Evolutionary conservation across 352 stramenopile genomes (phyloP), one percentile per base, ranked within the genome.

Genomic region (Blastocystis hominis): DNA sequence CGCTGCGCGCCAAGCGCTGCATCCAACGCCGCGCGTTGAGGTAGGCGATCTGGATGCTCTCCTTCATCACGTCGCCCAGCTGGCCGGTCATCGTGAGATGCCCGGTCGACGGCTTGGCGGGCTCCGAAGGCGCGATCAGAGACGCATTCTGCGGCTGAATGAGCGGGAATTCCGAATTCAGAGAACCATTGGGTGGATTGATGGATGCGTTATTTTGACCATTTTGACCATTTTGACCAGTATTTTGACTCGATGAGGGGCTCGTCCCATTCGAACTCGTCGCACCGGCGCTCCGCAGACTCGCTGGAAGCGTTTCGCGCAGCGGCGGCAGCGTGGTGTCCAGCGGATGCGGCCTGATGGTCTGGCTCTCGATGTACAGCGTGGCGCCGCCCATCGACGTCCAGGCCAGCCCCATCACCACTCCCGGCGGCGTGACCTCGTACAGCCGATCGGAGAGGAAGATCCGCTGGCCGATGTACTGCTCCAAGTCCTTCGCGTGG

Each of bases 341-440:
- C 66, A 87, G 36, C 36, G 77, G 77, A 76, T 87, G 77, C 3
- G 62, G 44, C 53, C 75, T 78, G 1, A 87, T 20, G 15, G 77
- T 87, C 42, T 87, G 62, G 42, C 77, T 77, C 64, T 99, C 97
- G 90, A 99, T 98, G 90, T 98, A 99, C n/a, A 99, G 90, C 34
- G 95, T 95, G 3, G 94, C 95, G 34, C 97, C 97, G 86, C 97
- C 97, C 94, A 98, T 98, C 17, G 95, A 93, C 1, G 95, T 99
- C 94, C 96, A 99, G 0, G 96, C 96, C 54, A 99, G 91, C 4
- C 97, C 97, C 96, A 98, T 98, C 0, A 99, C 96, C 79, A 99
- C 96, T 72, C 97, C 93, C 17, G 93, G 92, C 44, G 95, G 92
- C n/a, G 93, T 88, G 66, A 91, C 95, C 63, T 98, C 93, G 90